phyloP scores from a whole-genome alignment of 371 early-diverging fungal genomes.

The Saksenaea oblongispora region DNA sequence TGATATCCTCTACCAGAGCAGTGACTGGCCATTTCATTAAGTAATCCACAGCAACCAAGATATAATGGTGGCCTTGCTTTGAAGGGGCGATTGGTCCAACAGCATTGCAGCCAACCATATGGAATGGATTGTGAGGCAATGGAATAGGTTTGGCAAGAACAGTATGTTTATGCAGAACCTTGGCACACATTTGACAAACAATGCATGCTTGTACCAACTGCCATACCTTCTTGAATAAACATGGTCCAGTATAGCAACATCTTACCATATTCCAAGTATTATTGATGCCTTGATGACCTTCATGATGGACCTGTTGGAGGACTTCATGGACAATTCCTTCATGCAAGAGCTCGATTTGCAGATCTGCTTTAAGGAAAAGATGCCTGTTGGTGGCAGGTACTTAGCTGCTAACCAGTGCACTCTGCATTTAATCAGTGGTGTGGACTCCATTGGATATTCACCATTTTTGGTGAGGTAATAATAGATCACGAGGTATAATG shows the following conservation, averaged over 20 bases:
- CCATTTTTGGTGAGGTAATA: too few relatives aligned
- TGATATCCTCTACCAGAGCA: slow-evolving; percentile 15
- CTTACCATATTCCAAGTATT: slow-evolving; percentile 17
- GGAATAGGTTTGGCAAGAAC: slow-evolving; percentile 9
- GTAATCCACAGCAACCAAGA: slow-evolving; percentile 23
- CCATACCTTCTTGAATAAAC: slow-evolving; percentile 2
- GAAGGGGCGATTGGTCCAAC: slow-evolving; percentile 20
- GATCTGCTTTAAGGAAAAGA: not conserved
- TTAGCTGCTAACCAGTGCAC: too few relatives aligned
- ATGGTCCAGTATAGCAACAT: not conserved
- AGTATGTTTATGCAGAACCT: not conserved
- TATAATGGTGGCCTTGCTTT: slow-evolving; percentile 17
- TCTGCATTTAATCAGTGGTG: too few relatives aligned
- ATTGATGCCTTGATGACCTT: slow-evolving; percentile 19
- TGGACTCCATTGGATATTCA: too few relatives aligned
- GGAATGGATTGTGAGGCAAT: slow-evolving; percentile 10
- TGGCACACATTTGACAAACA: slow-evolving; percentile 10
- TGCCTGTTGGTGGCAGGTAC: not conserved
- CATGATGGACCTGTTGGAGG: slow-evolving; percentile 10
- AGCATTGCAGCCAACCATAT: slow-evolving; percentile 19
- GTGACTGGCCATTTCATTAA: slow-evolving; percentile 24
- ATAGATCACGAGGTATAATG: too few relatives aligned
- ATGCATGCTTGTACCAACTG: slow-evolving; percentile 6
- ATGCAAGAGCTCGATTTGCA: slow-evolving; percentile 15
- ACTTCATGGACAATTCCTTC: not conserved